Conservation (phyloP, 2,329 filamentous ascomycete species). For the Alternaria atra region DNA sequence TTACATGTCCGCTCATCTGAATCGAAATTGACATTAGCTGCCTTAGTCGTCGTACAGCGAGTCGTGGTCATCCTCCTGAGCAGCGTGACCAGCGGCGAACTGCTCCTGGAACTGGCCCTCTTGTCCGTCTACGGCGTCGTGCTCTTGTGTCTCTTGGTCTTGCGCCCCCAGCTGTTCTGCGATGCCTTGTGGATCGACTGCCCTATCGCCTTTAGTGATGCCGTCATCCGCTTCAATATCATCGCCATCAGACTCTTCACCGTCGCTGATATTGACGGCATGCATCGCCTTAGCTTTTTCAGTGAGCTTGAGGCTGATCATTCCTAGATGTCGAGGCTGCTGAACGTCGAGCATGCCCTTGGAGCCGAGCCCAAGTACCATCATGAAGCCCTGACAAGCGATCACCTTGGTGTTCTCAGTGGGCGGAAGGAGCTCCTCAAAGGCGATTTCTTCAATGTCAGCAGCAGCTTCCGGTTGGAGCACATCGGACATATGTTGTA, state of each 20-base stretch:
- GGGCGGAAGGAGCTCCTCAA: slow-evolving; percentile 74
- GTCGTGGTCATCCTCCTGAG: slow-evolving; percentile 25
- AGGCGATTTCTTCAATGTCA: slow-evolving; percentile 61
- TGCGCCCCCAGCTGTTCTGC: slow-evolving; percentile 6
- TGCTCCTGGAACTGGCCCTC: slow-evolving; percentile 38
- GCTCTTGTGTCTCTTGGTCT: slow-evolving; percentile 9
- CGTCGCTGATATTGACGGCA: slow-evolving; percentile 19
- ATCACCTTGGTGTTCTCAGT: slow-evolving; percentile 63
- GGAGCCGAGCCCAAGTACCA: slow-evolving; percentile 57
- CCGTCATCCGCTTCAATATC: not conserved
- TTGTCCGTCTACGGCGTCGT: slow-evolving; percentile 11
- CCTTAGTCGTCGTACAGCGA: slow-evolving; percentile 35
- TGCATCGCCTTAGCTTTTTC: slow-evolving; percentile 30
- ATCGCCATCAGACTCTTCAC: slow-evolving; percentile 7
- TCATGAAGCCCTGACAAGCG: slow-evolving; percentile 65
- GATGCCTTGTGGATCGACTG: not conserved
- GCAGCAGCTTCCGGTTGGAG: slow-evolving; percentile 43
- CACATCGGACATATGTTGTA: slow-evolving; percentile 26
- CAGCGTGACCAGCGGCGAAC: slow-evolving; percentile 26
- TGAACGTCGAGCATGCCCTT: slow-evolving; percentile 69
- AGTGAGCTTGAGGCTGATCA: slow-evolving; percentile 46
- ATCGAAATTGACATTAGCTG: not conserved
- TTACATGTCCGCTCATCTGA: not conserved
- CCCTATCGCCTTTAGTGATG: not conserved
- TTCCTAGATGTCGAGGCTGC: slow-evolving; percentile 62